Percentiles rank a stretch among this genome's conserved stretches.
These are phyloP conservation scores for Botrytis tulipae DNA, from an alignment of 2,329 filamentous ascomycete genomes.

Conservation along the genomic window DNA sequence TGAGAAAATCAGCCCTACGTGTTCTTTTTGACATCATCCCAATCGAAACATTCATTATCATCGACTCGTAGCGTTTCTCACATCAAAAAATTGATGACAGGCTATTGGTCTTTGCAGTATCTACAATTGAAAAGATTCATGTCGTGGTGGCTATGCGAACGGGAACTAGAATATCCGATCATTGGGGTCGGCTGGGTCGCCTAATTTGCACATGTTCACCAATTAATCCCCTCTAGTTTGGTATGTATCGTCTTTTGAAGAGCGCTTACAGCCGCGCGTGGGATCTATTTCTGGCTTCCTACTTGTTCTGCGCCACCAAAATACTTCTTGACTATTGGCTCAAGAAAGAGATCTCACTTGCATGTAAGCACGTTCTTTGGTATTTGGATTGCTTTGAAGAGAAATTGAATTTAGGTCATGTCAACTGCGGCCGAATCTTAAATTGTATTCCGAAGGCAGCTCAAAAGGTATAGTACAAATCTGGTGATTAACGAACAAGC, in stretches of 20 bases:
- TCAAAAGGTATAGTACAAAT: background rate
- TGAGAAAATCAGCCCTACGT: background rate
- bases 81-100: background rate
- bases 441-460: background rate
- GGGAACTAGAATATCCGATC: background rate
- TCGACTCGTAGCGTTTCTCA: background rate
- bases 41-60: background rate
- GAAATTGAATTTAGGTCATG: background rate
- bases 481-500: background rate
- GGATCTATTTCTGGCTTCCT: slow-evolving; percentile 7
- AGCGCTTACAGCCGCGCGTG: slow-evolving; percentile 14
- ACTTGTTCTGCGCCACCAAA: background rate
- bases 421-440: background rate
- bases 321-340: background rate
- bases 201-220: background rate
- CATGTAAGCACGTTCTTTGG: background rate
- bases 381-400: background rate
- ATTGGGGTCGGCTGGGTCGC: background rate
- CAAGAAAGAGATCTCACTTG: background rate
- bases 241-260: background rate
- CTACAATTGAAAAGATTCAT: background rate
- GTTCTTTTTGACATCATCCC: background rate
- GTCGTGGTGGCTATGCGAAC: slow-evolving; percentile 5
- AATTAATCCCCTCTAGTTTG: background rate
- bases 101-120: background rate